These are phyloP conservation scores for Aureobasidium lini DNA, from an alignment of 2,329 filamentous ascomycete genomes.

Conservation along the genomic window DNA sequence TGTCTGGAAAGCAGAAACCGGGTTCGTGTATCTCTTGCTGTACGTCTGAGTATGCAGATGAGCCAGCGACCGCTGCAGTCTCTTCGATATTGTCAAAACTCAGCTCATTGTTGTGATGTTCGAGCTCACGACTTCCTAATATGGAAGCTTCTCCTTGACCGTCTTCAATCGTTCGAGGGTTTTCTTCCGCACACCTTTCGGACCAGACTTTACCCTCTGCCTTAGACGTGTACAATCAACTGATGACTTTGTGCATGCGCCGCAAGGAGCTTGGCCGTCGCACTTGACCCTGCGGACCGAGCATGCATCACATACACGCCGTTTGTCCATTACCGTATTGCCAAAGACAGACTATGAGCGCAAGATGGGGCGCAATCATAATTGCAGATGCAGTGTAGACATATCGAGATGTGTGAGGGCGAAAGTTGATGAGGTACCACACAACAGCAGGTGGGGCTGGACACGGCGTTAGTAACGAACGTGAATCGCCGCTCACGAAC, in stretches of 20 bases:
- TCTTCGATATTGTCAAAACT: neutral
- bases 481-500: too few relatives aligned
- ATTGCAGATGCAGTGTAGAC: too few relatives aligned
- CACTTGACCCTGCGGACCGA: conserved; percentile 17
- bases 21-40: neutral
- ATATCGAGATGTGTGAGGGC: too few relatives aligned
- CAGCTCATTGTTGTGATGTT: neutral
- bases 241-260: conserved; percentile 7
- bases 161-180: conserved; percentile 9
- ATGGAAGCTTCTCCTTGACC: neutral
- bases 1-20: neutral
- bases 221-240: conserved; percentile 15
- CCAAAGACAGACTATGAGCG: too few relatives aligned
- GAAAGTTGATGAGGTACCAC: too few relatives aligned
- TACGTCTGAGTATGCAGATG: neutral
- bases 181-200: conserved; percentile 14
- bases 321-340: neutral
- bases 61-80: neutral
- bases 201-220: conserved; percentile 13
- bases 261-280: conserved; percentile 16
- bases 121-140: neutral
- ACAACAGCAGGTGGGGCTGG: too few relatives aligned
- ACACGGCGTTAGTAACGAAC: too few relatives aligned
- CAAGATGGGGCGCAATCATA: too few relatives aligned
- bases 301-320: conserved; percentile 17